Percentiles rank a stretch among this genome's conserved stretches.
Evolutionary conservation across 1,284 basidiomycete genomes (phyloP).

Genomic region (Cryptococcus sp.): DNA sequence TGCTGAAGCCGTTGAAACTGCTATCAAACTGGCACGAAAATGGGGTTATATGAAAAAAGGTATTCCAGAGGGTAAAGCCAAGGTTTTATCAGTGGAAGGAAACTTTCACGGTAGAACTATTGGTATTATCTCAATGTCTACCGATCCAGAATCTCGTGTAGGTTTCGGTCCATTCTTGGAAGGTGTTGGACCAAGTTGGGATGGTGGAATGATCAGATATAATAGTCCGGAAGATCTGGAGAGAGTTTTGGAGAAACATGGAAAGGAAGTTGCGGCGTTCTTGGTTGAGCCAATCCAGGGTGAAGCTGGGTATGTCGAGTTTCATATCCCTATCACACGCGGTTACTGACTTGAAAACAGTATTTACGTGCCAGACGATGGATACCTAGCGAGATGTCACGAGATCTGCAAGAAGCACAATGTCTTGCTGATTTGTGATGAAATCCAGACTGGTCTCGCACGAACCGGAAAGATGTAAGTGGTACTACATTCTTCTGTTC

Average conservation of each 20-base stretch:
- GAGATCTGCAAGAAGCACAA: slow-evolving; percentile 90
- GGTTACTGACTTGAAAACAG: slow-evolving; percentile 44
- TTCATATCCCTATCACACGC: not conserved
- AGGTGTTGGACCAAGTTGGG: slow-evolving; percentile 68
- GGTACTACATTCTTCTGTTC: not conserved
- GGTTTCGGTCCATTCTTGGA: slow-evolving; percentile 90
- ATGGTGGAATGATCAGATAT: slow-evolving; percentile 64
- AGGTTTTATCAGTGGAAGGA: slow-evolving; percentile 79
- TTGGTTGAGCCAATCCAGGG: slow-evolving; percentile 97
- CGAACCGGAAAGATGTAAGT: slow-evolving; percentile 48
- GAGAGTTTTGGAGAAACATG: slow-evolving; percentile 73
- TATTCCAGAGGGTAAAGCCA: slow-evolving; percentile 74
- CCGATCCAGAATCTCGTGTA: slow-evolving; percentile 80
- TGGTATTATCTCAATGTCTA: slow-evolving; percentile 89
- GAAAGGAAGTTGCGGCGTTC: slow-evolving; percentile 83
- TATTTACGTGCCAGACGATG: slow-evolving; percentile 85
- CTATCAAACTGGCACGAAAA: slow-evolving; percentile 72
- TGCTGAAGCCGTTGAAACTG: slow-evolving; percentile 94
- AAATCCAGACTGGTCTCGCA: slow-evolving; percentile 78
- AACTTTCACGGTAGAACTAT: slow-evolving; percentile 97
- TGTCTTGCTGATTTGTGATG: slow-evolving; percentile 92
- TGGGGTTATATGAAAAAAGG: slow-evolving; percentile 87
- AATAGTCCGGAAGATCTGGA: slow-evolving; percentile 78
- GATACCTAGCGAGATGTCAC: slow-evolving; percentile 74
- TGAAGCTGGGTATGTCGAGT: slow-evolving; percentile 75